Percentiles rank a stretch among this genome's conserved stretches.
Conservation (phyloP, 2,329 filamentous ascomycete genomes). For the Monascus ruber region DNA sequence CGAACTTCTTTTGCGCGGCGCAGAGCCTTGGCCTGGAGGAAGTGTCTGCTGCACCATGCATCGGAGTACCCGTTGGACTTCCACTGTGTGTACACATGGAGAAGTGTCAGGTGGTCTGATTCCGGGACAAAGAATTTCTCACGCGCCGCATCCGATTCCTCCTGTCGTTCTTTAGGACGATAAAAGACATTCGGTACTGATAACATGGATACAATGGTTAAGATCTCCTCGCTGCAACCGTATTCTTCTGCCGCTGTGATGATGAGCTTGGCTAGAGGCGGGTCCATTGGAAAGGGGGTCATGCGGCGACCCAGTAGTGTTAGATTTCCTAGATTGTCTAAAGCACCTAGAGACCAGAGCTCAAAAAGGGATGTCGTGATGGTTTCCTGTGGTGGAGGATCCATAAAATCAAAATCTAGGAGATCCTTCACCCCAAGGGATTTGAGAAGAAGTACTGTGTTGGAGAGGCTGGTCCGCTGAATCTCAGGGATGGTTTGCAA, state of each 20-base stretch:
- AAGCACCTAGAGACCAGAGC: constrained; percentile 84
- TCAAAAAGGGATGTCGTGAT: constrained; percentile 97
- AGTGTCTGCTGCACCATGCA: constrained; percentile 85
- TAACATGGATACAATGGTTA: constrained; percentile 96
- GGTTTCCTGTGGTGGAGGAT: constrained; percentile 92
- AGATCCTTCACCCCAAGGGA: constrained; percentile 89
- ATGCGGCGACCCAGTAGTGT: constrained; percentile 80
- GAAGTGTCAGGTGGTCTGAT: constrained; percentile 87
- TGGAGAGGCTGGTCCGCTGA: constrained; percentile 88
- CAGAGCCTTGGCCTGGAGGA: constrained; percentile 88
- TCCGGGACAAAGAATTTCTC: constrained; percentile 99
- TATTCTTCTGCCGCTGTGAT: constrained; percentile 86
- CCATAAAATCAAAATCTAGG: constrained; percentile 98
- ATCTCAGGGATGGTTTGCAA: constrained; percentile 96
- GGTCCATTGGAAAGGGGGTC: constrained; percentile 98
- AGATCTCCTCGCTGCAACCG: constrained; percentile 91
- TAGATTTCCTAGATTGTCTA: constrained; percentile 88
- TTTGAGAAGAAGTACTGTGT: constrained; percentile 88
- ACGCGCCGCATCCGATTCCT: constrained; percentile 87
- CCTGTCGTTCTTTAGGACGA: constrained; percentile 87
- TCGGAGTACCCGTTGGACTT: constrained; percentile 81
- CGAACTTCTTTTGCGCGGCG: constrained; percentile 87
- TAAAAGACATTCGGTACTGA: constrained; percentile 96
- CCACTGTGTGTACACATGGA: constrained; percentile 96
- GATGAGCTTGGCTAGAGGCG: constrained; percentile 83